Base-by-base conservation (phyloP, 306 rosid species). In the Luffa acutangula region DNA sequence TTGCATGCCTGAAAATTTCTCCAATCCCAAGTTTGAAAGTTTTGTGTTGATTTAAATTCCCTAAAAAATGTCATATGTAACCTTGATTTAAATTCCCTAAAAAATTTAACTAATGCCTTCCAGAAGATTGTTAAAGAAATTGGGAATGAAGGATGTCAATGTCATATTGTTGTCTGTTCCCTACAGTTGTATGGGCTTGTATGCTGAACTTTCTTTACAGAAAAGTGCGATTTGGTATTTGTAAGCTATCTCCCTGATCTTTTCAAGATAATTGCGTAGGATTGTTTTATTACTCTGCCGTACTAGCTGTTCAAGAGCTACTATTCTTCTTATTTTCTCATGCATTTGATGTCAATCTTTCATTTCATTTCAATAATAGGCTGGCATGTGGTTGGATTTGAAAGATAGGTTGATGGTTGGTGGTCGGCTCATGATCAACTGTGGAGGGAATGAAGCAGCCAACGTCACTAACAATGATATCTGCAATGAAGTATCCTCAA, bases 341-440 rank as follows among this genome's bases (percentile, higher is more conserved):
- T 42, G 15, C 65, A 60, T 57, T 34, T 56, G 49, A 51, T 25
- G 58, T 3, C 20, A 37, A 34, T 37, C 52, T 39, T 13, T 78
- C 79, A 72, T n/a, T 48, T 49, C 37, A 48, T 49, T 70, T 69
- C 62, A 73, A 72, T 77, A 36, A 60, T 83, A 93, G 97, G 93
- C 85, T 52, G 76, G 83, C 62, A 83, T 95, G 20, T 95, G 97
- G 99, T 80, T 90, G 87, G 90, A 91, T 48, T 84, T 91, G 79
- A 79, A 81, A 11, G 81, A 89, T 41, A 81, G 83, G 76, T 81
- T 95, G 88, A 90, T 93, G 91, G 87, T 89, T 3, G 62, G 83
- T 75, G 97, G 97, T 56, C 96, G 98, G 58, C 81, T 95, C 57
- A 95, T 95, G 97, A 93, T 93, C 81, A 95, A 95, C 71, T 91